phyloP scores from a whole-genome alignment of 164 flowering plant species.

The Stephania cephalantha region DNA sequence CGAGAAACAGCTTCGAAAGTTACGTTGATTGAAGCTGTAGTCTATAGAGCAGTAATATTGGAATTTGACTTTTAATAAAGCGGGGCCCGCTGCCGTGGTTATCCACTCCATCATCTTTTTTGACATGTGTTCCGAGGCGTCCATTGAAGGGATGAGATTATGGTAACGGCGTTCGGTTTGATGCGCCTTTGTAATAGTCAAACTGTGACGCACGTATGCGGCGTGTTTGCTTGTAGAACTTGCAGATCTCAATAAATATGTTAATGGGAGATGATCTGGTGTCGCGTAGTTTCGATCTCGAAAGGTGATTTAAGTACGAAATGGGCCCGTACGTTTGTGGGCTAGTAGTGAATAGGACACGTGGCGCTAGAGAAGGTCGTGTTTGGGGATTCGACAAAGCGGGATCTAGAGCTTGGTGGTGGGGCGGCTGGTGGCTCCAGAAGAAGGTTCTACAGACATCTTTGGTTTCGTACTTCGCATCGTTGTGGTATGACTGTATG shows the following conservation, averaged over 20 bases:
- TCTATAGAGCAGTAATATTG: not conserved
- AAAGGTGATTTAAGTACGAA: no score
- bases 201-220: not conserved
- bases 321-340: no score
- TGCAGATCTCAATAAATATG: no score
- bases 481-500: not conserved
- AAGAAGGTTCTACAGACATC: not conserved
- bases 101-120: not conserved
- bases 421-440: not conserved
- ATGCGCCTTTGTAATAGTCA: not conserved
- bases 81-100: not conserved
- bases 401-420: not conserved
- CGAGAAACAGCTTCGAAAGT: no score
- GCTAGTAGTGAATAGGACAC: not conserved
- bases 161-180: not conserved
- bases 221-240: no score
- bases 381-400: not conserved
- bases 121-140: not conserved
- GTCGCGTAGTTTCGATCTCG: no score
- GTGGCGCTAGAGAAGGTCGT: not conserved
- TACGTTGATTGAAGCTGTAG: not conserved
- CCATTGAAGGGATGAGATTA: not conserved
- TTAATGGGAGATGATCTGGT: no score
- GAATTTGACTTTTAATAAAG: not conserved
- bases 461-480: not conserved